Evolutionary conservation across 345 rosid genomes (phyloP).

Genomic region (Rhodamnia argentea): DNA sequence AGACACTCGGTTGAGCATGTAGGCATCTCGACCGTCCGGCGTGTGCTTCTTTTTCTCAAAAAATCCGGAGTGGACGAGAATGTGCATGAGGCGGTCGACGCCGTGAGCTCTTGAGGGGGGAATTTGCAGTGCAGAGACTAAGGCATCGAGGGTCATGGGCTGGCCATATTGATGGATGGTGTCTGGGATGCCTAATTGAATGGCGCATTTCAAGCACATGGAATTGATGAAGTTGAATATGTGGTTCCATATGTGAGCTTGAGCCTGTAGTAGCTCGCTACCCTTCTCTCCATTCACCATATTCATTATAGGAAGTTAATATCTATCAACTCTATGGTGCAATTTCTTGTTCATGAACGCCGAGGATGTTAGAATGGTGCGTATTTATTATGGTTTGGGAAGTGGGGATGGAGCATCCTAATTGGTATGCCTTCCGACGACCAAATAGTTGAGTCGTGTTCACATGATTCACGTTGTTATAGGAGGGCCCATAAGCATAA

Average conservation of each 20-base stretch:
- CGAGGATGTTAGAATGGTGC: neutral
- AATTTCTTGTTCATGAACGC: neutral
- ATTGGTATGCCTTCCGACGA: neutral
- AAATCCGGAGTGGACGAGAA: constrained; percentile 24
- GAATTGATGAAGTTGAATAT: constrained; percentile 9
- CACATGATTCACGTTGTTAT: neutral
- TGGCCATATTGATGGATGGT: constrained; percentile 18
- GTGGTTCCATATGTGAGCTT: constrained; percentile 15
- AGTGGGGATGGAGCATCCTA: neutral
- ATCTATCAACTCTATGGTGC: neutral
- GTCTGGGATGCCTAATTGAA: constrained; percentile 29
- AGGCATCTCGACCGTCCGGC: neutral
- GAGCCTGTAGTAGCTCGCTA: constrained; percentile 9
- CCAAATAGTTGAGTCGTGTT: neutral
- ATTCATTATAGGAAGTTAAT: neutral
- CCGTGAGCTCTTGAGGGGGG: constrained; percentile 1
- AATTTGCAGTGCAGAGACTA: constrained; percentile 5
- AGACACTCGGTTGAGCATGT: constrained; percentile 5
- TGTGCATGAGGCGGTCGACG: constrained; percentile 17
- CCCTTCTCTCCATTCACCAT: neutral
- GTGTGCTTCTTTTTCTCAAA: neutral
- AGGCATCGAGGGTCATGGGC: constrained; percentile 20
- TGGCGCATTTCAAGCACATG: constrained; percentile 28
- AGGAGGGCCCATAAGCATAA: neutral
- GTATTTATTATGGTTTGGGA: neutral